phyloP scores from a whole-genome alignment of 441 rosid genomes.

The Theobroma grandiflorum region DNA sequence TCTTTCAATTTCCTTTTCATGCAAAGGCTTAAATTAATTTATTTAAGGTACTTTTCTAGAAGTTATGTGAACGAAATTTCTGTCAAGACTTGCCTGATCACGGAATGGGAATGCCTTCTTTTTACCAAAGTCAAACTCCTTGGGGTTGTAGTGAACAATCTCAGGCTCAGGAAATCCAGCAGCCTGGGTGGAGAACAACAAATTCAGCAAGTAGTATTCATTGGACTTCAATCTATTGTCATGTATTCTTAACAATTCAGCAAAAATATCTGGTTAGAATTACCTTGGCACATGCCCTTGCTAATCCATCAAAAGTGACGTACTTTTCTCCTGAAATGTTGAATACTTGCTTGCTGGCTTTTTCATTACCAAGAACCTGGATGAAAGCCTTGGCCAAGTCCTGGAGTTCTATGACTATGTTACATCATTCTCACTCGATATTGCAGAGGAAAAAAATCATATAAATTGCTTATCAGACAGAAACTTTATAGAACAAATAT shows the following conservation, averaged over 20 bases:
- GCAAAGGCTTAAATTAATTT: neutral
- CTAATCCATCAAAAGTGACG: conserved; percentile 88
- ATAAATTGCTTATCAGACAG: neutral
- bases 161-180: conserved; percentile 97
- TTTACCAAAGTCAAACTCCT: conserved; percentile 94
- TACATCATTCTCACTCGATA: conserved; percentile 10
- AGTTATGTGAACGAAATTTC: neutral
- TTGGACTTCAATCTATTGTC: neutral
- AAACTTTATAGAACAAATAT: neutral
- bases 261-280: neutral
- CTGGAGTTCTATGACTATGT: conserved; percentile 47
- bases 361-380: conserved; percentile 79
- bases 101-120: conserved; percentile 99
- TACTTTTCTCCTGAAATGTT: conserved; percentile 95
- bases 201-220: neutral
- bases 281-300: conserved; percentile 97
- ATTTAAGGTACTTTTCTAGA: neutral
- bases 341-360: conserved; percentile 85
- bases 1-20: neutral
- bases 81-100: conserved; percentile 68
- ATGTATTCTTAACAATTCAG: neutral
- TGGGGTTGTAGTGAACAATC: conserved; percentile 84
- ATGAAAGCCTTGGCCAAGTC: conserved; percentile 86
- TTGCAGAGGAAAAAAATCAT: neutral
- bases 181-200: conserved; percentile 53